These are phyloP conservation scores for Ascochyta viciae-villosae DNA, from an alignment of 2,329 filamentous ascomycete species.

Conservation along the genomic window DNA sequence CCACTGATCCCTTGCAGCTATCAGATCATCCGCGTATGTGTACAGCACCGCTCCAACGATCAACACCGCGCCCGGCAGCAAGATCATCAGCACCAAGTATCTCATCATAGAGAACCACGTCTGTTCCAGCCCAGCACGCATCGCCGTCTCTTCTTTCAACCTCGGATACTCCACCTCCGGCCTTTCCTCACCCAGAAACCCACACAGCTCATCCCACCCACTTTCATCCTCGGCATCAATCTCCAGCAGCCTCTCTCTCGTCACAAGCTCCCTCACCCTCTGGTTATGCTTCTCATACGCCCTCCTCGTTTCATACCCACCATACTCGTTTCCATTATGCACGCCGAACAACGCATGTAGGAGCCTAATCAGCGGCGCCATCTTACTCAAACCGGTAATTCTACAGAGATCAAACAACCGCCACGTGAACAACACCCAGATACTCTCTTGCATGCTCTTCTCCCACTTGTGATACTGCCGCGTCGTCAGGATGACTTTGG, in stretches of 20 bases:
- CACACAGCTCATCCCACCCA: constrained; percentile 39
- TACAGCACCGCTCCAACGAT: constrained; percentile 15
- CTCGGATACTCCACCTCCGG: constrained; percentile 30
- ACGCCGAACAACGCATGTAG: constrained; percentile 32
- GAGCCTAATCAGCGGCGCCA: constrained; percentile 34
- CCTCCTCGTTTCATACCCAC: constrained; percentile 25
- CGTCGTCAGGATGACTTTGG: constrained; percentile 45
- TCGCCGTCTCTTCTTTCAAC: constrained; percentile 30
- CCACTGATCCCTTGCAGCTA: constrained; percentile 17
- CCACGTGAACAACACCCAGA: constrained; percentile 37
- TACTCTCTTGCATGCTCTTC: constrained; percentile 32
- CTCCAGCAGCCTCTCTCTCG: constrained; percentile 32
- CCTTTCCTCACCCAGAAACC: constrained; percentile 31
- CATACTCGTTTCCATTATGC: constrained; percentile 35
- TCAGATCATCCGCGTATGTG: constrained; percentile 18
- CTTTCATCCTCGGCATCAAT: constrained; percentile 27
- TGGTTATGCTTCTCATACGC: constrained; percentile 38
- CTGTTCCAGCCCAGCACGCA: constrained; percentile 26
- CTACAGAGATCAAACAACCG: constrained; percentile 27
- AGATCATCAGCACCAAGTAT: constrained; percentile 28
- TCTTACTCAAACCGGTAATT: constrained; percentile 26
- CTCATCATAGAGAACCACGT: constrained; percentile 33
- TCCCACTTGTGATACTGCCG: constrained; percentile 38
- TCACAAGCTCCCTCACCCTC: constrained; percentile 32
- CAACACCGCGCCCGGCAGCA: constrained; percentile 21